Conservation (phyloP, 805 yeast species). For the Kregervanrija fluxuum region DNA sequence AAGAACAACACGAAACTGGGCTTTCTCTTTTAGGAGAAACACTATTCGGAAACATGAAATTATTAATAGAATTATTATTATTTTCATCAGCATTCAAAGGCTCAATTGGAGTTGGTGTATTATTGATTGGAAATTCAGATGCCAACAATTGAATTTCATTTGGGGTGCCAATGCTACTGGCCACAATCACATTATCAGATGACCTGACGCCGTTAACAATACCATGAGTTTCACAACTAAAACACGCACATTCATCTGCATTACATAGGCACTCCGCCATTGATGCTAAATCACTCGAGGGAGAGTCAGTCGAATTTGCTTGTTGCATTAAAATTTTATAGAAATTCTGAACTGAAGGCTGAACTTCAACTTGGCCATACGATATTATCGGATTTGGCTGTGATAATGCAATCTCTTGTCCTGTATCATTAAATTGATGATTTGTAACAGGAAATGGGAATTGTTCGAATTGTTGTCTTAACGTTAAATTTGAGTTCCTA, state of each 20-base stretch:
- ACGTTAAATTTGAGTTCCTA: constrained; percentile 7
- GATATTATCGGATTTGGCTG: constrained; percentile 6
- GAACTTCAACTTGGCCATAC: constrained; percentile 21
- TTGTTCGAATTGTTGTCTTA: constrained; percentile 13
- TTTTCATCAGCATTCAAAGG: too few relatives aligned
- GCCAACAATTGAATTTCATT: constrained; percentile 4
- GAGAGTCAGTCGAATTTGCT: not conserved
- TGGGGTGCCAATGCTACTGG: constrained; percentile 2
- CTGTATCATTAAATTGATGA: not conserved
- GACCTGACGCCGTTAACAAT: constrained; percentile 25
- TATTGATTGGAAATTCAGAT: constrained; percentile 1
- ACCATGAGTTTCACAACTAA: constrained; percentile 28
- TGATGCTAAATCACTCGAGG: not conserved
- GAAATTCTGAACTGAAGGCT: constrained; percentile 10
- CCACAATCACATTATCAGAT: constrained; percentile 22
- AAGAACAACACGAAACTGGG: too few relatives aligned
- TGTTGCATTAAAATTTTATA: constrained; percentile 4
- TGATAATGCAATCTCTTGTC: not conserved
- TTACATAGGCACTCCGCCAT: constrained; percentile 25
- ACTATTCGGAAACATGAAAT: too few relatives aligned
- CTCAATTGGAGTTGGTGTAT: too few relatives aligned
- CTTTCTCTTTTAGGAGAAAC: too few relatives aligned
- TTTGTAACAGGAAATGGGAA: constrained; percentile 9
- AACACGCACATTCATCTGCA: constrained; percentile 28
- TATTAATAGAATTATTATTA: too few relatives aligned